Evolutionary conservation across 2,329 filamentous ascomycete genomes (phyloP).

Genomic region (Trichoderma sp.): DNA sequence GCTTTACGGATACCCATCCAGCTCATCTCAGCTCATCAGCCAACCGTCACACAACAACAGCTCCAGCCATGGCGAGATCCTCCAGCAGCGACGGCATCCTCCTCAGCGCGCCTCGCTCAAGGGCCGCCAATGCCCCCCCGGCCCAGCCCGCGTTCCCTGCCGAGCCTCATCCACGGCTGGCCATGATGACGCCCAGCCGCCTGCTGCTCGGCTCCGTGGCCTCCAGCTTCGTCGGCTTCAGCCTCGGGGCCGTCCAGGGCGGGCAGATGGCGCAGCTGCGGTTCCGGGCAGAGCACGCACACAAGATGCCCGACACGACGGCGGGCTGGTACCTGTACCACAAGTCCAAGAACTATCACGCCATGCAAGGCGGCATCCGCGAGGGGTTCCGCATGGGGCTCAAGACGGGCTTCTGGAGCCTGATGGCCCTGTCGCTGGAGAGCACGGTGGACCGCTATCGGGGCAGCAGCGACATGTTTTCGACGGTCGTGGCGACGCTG

Average conservation of each 20-base stretch:
- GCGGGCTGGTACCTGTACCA: conserved; percentile 98
- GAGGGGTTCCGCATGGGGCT: conserved; percentile 78
- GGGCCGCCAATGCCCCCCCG: conserved; percentile 9
- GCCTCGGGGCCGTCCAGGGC: conserved; percentile 72
- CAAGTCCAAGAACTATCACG: conserved; percentile 94
- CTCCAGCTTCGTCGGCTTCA: conserved; percentile 70
- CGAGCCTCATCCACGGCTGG: conserved; percentile 53
- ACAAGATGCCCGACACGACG: conserved; percentile 81
- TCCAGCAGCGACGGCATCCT: conserved; percentile 2
- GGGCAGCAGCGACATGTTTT: conserved; percentile 73
- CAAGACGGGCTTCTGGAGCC: conserved; percentile 71
- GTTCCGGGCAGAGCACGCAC: conserved; percentile 94
- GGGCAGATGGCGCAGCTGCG: conserved; percentile 74
- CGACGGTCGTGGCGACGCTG: conserved; percentile 80
- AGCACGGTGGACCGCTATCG: conserved; percentile 72
- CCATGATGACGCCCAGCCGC: conserved; percentile 66
- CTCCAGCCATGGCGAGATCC: conserved; percentile 12
- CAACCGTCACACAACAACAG: not conserved
- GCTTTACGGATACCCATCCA: not conserved
- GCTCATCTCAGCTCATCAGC: not conserved
- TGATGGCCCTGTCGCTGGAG: conserved; percentile 79
- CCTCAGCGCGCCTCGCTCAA: conserved; percentile 3
- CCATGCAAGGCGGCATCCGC: conserved; percentile 74
- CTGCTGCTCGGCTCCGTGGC: conserved; percentile 66
- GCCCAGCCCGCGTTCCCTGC: conserved; percentile 35